Evolutionary conservation across 2,329 filamentous ascomycete genomes (phyloP), one percentile per base, ranked within the genome.

Genomic region (Ceratocystis alfenasii): DNA sequence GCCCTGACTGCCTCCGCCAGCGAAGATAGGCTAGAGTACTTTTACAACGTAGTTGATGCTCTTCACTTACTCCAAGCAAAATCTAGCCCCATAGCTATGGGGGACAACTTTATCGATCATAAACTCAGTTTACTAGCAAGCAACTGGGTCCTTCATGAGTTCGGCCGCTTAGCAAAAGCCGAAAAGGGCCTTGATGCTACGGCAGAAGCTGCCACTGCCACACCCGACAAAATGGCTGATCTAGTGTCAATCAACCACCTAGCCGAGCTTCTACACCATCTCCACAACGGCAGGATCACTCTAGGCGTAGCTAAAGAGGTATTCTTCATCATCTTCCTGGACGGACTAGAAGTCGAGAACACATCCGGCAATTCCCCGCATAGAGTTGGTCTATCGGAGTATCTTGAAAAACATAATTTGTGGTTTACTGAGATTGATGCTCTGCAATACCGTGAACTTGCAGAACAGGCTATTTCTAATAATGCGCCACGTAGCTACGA

Each of bases 21-120:
- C 65, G 92, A 92, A 6, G 85, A 85, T 6, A 83, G 92, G 53
- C 77, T 94, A 3, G 87, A 96, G 70, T 96, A 92, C 74, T 95
- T 91, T 72, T 86, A 88, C 72, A 80, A 83, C 30, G 83, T 90
- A 0, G 78, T 89, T 1, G 77, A 80, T 2, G 72, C 74, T 1
- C 71, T 87, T 0, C 74, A 77, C 60, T 62, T 30, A 17, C 69
- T 71, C 0, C 69, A 74, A 0, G 66, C 57, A 0, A 20, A 7
- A 28, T 67, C 70, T 3, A 71, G 70, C 63, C 62, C 74, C 63
- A 70, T 64, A 50, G 69, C 65, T 4, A 10, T 69, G 68, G n/a
- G 64, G 68, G 1, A 30, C 1, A 15, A 63, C 15, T 70, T 71
- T 1, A 71, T 74, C 3, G 67, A 74, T 50, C 74, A 75, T 45